These are phyloP conservation scores for Metschnikowia kunwiensis DNA, from an alignment of 805 yeast genomes.

Conservation along the genomic window DNA sequence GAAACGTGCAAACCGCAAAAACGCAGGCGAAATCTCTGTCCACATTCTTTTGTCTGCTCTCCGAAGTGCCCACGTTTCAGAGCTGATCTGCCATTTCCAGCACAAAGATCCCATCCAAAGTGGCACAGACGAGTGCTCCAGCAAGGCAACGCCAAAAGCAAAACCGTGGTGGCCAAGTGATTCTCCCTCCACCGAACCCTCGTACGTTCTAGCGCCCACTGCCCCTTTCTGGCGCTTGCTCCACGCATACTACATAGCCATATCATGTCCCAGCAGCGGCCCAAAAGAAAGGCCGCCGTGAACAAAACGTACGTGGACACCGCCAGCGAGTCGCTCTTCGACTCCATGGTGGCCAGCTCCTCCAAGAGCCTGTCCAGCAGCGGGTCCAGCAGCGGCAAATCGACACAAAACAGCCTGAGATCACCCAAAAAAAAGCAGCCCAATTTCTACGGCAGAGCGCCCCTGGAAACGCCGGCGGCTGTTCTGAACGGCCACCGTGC, in stretches of 20 bases:
- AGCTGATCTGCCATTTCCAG: too few species aligned
- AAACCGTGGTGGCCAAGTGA: background rate
- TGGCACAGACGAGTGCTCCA: too few species aligned
- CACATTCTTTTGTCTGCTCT: too few species aligned
- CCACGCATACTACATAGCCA: too few species aligned
- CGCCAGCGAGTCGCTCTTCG: slow-evolving; percentile 15
- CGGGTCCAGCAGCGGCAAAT: background rate
- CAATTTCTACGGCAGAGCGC: background rate
- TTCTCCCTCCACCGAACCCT: background rate
- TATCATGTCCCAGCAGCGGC: slow-evolving; percentile 18
- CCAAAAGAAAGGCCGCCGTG: slow-evolving; percentile 20
- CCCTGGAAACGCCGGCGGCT: background rate
- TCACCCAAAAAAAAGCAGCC: slow-evolving; percentile 3
- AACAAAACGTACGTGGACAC: slow-evolving; percentile 20
- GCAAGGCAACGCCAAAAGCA: too few species aligned
- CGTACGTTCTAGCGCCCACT: too few species aligned
- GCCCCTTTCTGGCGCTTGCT: too few species aligned
- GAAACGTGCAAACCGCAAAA: too few species aligned
- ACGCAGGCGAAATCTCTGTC: too few species aligned
- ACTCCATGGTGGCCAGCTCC: slow-evolving; percentile 4
- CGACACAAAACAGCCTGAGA: slow-evolving; percentile 3
- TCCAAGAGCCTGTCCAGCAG: slow-evolving; percentile 4
- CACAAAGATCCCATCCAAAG: too few species aligned
- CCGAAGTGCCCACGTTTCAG: too few species aligned
- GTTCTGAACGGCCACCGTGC: background rate